Base-by-base conservation (phyloP, 1,284 basidiomycete species). In the Sphagnurus paluster region DNA sequence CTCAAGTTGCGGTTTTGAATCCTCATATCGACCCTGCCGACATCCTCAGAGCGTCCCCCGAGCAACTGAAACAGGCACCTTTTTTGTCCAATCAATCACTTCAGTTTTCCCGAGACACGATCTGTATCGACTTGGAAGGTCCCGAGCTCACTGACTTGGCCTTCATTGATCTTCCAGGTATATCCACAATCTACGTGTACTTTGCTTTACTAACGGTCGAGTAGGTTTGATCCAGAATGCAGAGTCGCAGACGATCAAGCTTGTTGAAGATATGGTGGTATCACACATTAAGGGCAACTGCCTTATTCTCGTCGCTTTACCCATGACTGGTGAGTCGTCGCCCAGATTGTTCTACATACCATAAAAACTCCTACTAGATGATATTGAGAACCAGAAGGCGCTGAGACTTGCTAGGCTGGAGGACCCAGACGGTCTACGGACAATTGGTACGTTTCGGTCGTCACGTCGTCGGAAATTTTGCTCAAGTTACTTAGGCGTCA, bases 121-220 rank as follows among this genome's bases (percentile, higher is more conserved):
- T 79, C 3, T 74, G 71, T 46, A 56, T 79, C 11, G 70, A 75
- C 30, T 46, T 79, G 0, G 55, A 65, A 40, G 75, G 72, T 14
- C 72, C 73, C 0, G 71, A 72, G 0, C 48, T 73, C 8, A 69
- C 70, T 0, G 72, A 76, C 42, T 42, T 77, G 25, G 63, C 67
- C 0, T 76, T 77, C 48, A 63, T 75, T 24, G 74, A 77, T 48
- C 59, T 76, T 11, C 74, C 74, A 3, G 74, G 72, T 74, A 49
- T 16, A 54, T 47, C 6, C 5, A 6, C 32, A 33, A 11, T 6
- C 21, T 29, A 32, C 6, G 6, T 23, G 40, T 2, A 11, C 30
- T 13, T 32, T 13, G 14, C 3, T 17, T 10, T 3, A 23, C 13
- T 30, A 9, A 28, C 26, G n/a, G 14, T 14, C 19, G 19, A 6